Evolutionary conservation across 495 filamentous ascomycete species (phyloP), one percentile per base, ranked within the genome.

Genomic region (Achaetomiella virescens): DNA sequence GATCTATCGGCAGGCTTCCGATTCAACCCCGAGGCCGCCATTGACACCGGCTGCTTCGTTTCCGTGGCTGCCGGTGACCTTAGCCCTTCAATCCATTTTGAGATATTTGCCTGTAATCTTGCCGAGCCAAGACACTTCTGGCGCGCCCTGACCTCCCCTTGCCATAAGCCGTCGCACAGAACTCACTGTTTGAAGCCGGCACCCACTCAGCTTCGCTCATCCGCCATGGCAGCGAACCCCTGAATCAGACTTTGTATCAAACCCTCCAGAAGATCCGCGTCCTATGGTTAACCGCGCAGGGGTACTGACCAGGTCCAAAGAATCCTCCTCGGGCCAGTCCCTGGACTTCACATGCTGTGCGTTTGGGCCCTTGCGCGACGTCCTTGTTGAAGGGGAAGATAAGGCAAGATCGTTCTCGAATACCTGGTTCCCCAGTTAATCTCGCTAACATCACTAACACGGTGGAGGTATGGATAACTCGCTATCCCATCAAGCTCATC

Each of bases 231-330:
- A 43, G 25, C 36, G 29, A 21, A n/a, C 46, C 24, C 50, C 54
- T 61, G 59, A 60, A 24, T 41, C 57, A 48, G 37, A 18, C 22
- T 41, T 29, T 45, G 54, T 57, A 22, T 57, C 54, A 51, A 31
- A 51, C 12, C 18, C n/a, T 17, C 9, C 54, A 47, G 54, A 51
- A 44, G 20, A 27, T n/a, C 22, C 18, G 33, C 38, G 36, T 57
- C 15, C 46, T 47, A 51, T 27, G 25, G 21, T 36, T 38, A 18
- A n/a, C 27, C 24, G 9, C 0, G 2, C 43, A 29, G 9, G 33
- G 52, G 43, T 6, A n/a, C 17, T 41, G 49, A 35, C 2, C 10
- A 8, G 14, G 17, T 15, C 12, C 27, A 20, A 20, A n/a, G 17
- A n/a, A 10, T n/a, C n/a, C n/a, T n/a, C n/a, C n/a, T n/a, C n/a